A percentile compares a stretch with the other conserved stretches of the same genome.
These are phyloP conservation scores for Synura sp. DNA, from an alignment of 352 stramenopile genomes.

Conservation along the genomic window DNA sequence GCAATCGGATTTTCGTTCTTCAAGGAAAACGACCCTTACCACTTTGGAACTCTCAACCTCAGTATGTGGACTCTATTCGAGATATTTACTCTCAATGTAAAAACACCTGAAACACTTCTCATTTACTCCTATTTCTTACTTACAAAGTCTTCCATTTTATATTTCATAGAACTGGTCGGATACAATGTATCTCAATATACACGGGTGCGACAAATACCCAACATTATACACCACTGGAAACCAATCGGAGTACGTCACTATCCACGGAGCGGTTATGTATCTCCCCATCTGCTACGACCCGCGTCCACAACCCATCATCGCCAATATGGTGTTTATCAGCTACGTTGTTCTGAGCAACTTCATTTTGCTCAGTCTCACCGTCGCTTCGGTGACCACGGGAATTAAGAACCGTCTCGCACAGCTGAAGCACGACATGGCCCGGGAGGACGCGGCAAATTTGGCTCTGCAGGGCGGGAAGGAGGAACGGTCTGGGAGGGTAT, in stretches of 20 bases:
- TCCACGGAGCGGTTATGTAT: not conserved
- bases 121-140: not conserved
- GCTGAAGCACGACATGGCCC: not conserved
- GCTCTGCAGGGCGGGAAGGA: no score
- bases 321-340: not conserved
- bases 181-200: not conserved
- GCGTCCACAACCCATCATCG: not conserved
- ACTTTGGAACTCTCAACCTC: not conserved
- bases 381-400: not conserved
- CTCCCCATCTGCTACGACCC: not conserved
- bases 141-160: no score
- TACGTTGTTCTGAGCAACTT: not conserved
- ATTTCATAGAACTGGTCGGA: not conserved
- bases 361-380: not conserved
- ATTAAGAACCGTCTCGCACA: not conserved
- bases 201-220: not conserved
- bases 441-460: no score
- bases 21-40: not conserved
- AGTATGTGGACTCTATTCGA: not conserved
- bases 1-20: not conserved
- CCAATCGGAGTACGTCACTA: not conserved
- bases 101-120: not conserved
- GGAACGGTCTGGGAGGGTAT: no score
- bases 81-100: not conserved
- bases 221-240: not conserved